Evolutionary conservation across 2,329 filamentous ascomycete genomes (phyloP).

Genomic region (Pseudogymnoascus sp.): DNA sequence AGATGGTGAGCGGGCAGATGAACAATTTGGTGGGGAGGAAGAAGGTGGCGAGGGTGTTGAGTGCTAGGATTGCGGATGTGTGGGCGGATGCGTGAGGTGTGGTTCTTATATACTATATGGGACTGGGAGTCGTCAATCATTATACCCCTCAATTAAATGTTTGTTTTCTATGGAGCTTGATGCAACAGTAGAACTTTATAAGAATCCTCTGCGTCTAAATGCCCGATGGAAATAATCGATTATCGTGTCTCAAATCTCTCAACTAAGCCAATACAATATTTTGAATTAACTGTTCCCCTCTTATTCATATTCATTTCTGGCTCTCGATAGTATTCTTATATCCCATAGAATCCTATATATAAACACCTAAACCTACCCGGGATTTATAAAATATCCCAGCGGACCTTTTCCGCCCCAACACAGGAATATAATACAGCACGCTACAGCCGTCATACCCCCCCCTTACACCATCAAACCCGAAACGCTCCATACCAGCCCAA

Average conservation of each 20-base stretch:
- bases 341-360: neutral
- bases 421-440: too few species aligned
- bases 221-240: neutral
- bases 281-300: neutral
- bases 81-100: constrained; percentile 50
- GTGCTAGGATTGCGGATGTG: constrained; percentile 63
- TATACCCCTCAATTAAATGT: neutral
- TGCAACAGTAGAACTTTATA: neutral
- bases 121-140: neutral
- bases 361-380: too few species aligned
- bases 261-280: neutral
- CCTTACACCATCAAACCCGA: too few species aligned
- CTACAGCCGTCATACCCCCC: too few species aligned
- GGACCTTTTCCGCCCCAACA: too few species aligned
- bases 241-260: neutral
- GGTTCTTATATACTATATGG: neutral
- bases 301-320: neutral
- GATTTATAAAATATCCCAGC: too few species aligned
- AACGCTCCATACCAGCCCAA: too few species aligned
- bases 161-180: neutral
- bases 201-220: neutral
- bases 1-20: constrained; percentile 53
- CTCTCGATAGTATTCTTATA: neutral
- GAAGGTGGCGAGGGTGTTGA: constrained; percentile 59
- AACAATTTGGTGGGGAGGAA: constrained; percentile 56